Percentiles rank a stretch among this genome's conserved stretches.
phyloP scores from a whole-genome alignment of 306 rosid genomes.

The Lathyrus aphaca region DNA sequence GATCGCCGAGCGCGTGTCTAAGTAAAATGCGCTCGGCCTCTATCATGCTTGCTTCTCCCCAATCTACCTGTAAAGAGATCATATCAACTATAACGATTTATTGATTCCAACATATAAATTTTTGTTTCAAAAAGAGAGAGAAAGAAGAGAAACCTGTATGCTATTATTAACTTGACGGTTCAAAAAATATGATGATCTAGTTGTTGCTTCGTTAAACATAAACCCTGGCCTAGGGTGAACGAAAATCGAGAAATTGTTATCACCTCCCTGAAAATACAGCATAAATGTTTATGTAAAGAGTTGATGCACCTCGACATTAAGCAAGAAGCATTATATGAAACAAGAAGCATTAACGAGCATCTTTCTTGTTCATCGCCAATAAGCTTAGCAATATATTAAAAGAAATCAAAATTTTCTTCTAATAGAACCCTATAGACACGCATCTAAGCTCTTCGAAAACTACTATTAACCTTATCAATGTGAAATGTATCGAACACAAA shows the following conservation, averaged over 20 bases:
- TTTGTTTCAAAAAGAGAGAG: neutral
- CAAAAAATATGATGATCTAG: slow-evolving; percentile 78
- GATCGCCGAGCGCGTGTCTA: slow-evolving; percentile 79
- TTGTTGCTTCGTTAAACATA: slow-evolving; percentile 77
- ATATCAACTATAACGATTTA: slow-evolving; percentile 12
- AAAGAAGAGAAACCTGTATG: slow-evolving; percentile 69
- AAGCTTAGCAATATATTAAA: neutral
- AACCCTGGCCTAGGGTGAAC: slow-evolving; percentile 97
- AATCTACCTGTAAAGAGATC: slow-evolving; percentile 80
- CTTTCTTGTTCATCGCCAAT: neutral
- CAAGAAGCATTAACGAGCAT: neutral
- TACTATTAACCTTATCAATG: neutral
- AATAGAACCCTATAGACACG: neutral
- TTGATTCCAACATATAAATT: neutral
- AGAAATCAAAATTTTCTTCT: neutral
- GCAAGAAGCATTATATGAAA: slow-evolving; percentile 22
- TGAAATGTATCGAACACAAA: slow-evolving; percentile 6
- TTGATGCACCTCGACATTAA: slow-evolving; percentile 20
- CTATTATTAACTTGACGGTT: slow-evolving; percentile 94
- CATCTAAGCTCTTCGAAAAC: neutral
- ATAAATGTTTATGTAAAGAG: slow-evolving; percentile 33
- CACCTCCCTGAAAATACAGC: slow-evolving; percentile 71
- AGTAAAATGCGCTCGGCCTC: slow-evolving; percentile 91
- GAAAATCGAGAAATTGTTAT: slow-evolving; percentile 69
- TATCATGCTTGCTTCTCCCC: slow-evolving; percentile 99